Evolutionary conservation across 1,284 basidiomycete genomes (phyloP).

Genomic region (Ceratobasidium sp.): DNA sequence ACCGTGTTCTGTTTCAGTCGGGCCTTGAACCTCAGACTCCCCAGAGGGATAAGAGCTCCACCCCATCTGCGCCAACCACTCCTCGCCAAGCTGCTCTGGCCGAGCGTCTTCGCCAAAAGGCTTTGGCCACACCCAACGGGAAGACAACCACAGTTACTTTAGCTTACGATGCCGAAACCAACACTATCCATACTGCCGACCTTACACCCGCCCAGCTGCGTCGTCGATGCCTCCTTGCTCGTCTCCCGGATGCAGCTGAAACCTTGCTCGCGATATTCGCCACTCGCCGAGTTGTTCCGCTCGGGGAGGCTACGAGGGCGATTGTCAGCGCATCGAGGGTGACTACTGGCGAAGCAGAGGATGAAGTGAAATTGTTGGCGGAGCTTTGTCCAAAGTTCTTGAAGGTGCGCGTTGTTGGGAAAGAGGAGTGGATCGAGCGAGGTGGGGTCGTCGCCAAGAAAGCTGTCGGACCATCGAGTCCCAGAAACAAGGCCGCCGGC

Average conservation of each 20-base stretch:
- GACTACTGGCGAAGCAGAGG: conserved; percentile 71
- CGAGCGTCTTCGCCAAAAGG: conserved; percentile 77
- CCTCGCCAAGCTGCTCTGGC: conserved; percentile 81
- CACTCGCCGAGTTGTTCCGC: conserved; percentile 71
- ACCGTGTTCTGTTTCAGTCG: conserved; percentile 31
- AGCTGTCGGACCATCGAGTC: conserved; percentile 70
- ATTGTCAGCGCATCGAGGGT: conserved; percentile 62
- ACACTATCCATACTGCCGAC: conserved; percentile 56
- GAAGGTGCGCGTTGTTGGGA: conserved; percentile 69
- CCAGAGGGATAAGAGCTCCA: conserved; percentile 31
- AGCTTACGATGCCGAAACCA: conserved; percentile 39
- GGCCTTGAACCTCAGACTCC: conserved; percentile 28
- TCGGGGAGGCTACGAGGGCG: conserved; percentile 72
- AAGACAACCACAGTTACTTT: conserved; percentile 66
- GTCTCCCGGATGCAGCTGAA: conserved; percentile 82
- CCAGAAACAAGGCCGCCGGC: conserved; percentile 16
- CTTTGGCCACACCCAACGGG: conserved; percentile 65
- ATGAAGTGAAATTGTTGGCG: conserved; percentile 74
- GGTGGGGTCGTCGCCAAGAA: conserved; percentile 21
- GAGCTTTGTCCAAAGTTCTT: conserved; percentile 83
- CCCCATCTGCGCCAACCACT: conserved; percentile 52
- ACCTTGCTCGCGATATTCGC: conserved; percentile 69
- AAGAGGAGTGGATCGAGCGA: conserved; percentile 79
- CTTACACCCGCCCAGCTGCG: conserved; percentile 77
- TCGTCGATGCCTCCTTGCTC: conserved; percentile 77